These are phyloP conservation scores for Mycothermus thermophilus DNA, from an alignment of 495 filamentous ascomycete species.

Conservation along the genomic window DNA sequence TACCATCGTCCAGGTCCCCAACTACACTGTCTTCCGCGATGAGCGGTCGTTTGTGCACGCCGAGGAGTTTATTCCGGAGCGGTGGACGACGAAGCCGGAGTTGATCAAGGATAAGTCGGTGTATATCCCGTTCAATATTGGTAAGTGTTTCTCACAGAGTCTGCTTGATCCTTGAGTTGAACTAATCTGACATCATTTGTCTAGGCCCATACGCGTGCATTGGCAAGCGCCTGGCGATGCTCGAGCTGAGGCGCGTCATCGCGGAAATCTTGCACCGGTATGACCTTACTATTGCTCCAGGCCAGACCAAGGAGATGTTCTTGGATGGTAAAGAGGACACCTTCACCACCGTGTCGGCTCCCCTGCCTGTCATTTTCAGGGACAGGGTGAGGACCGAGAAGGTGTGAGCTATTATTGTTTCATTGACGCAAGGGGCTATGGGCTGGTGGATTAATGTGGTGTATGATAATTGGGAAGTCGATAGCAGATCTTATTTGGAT, in stretches of 20 bases:
- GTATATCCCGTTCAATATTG: slow-evolving; percentile 23
- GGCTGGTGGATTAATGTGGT: background rate
- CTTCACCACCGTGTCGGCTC: slow-evolving; percentile 10
- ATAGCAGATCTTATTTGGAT: too few species aligned
- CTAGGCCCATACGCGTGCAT: slow-evolving; percentile 13
- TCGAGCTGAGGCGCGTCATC: slow-evolving; percentile 13
- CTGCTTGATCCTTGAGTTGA: background rate
- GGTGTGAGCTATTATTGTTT: too few species aligned
- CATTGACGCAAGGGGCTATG: too few species aligned
- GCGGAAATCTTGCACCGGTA: slow-evolving; percentile 14
- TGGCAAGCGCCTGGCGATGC: slow-evolving; percentile 15
- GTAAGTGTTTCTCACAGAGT: slow-evolving; percentile 2
- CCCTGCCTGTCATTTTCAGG: slow-evolving; percentile 9
- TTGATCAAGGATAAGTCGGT: slow-evolving; percentile 21
- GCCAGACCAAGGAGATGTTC: slow-evolving; percentile 7
- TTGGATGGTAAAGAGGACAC: slow-evolving; percentile 12
- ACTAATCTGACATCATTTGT: background rate
- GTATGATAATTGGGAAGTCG: background rate
- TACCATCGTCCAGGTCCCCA: slow-evolving; percentile 17
- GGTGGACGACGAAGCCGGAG: slow-evolving; percentile 27
- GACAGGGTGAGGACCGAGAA: background rate
- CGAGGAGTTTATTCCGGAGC: slow-evolving; percentile 29
- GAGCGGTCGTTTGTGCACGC: slow-evolving; percentile 19
- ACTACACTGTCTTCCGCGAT: slow-evolving; percentile 16
- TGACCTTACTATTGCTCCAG: slow-evolving; percentile 4